These are phyloP conservation scores for Rhizophlyctis rosea DNA, from an alignment of 192 early-diverging fungal species.

Conservation along the genomic window DNA sequence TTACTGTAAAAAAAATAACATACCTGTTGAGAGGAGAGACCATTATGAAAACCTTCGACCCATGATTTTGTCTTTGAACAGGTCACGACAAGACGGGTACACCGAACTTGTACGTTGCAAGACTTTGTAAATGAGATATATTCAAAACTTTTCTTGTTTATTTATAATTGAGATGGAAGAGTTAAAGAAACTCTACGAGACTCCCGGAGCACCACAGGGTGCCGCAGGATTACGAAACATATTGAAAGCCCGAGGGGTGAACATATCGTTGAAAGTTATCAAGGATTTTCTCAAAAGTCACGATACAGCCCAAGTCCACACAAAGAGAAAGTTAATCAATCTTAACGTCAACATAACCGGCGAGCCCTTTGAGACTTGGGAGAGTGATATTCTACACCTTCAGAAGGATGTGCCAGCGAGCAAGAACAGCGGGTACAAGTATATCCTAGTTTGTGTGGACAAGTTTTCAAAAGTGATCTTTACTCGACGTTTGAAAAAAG, in stretches of 20 bases:
- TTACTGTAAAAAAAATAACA: no score
- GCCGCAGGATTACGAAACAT: conserved; percentile 8
- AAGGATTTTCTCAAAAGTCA: conserved; percentile 10
- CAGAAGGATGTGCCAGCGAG: conserved; percentile 12
- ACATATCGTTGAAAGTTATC: conserved; percentile 4
- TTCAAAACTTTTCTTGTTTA: no score
- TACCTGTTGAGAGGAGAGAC: no score
- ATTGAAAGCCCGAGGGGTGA: background rate
- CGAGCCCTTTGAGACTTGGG: conserved; percentile 19
- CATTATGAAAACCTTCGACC: conserved; percentile 13
- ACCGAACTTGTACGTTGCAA: background rate
- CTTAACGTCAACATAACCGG: conserved; percentile 12
- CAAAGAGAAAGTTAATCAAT: conserved; percentile 17
- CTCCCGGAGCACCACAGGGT: conserved; percentile 7
- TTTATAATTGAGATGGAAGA: conserved; percentile 9
- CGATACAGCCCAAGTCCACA: conserved; percentile 10
- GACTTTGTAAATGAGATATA: no score
- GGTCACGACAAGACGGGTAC: conserved; percentile 5
- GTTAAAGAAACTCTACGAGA: conserved; percentile 4
- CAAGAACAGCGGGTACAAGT: conserved; percentile 3
- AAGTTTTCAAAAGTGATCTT: conserved; percentile 21
- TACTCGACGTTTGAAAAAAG: conserved; percentile 5
- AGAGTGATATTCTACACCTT: conserved; percentile 8
- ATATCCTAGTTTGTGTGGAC: conserved; percentile 24
- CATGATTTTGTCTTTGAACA: conserved; percentile 1